Percentiles rank a stretch among this genome's conserved stretches.
phyloP scores from a whole-genome alignment of 495 filamentous ascomycete genomes.

The Aspergillus affinis region DNA sequence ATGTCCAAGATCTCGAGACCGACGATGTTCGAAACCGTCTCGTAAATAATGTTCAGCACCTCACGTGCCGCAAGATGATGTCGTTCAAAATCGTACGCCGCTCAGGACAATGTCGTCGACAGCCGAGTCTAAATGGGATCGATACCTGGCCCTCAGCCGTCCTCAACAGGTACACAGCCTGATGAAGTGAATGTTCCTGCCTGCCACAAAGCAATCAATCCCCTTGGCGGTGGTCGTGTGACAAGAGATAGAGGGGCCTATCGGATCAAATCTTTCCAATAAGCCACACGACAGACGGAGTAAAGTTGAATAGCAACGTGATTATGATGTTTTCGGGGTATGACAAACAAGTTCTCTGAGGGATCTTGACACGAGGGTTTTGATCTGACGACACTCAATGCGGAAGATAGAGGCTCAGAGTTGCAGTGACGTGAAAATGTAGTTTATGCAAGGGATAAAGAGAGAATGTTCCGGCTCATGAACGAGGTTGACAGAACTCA shows the following conservation, averaged over 20 bases:
- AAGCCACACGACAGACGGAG: not conserved
- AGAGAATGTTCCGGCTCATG: not conserved
- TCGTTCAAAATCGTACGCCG: not conserved
- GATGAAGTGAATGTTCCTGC: not conserved
- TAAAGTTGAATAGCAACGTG: not conserved
- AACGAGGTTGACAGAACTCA: not conserved
- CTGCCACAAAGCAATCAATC: not conserved
- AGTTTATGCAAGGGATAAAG: not conserved
- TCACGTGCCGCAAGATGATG: not conserved
- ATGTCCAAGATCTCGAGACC: not conserved
- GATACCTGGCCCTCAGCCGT: not conserved
- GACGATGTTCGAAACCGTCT: not conserved
- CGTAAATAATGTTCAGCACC: not conserved
- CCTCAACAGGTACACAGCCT: not conserved
- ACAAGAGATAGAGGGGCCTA: not conserved
- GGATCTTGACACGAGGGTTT: too few species aligned
- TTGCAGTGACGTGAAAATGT: not conserved
- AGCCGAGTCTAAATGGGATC: not conserved
- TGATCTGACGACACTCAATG: not conserved
- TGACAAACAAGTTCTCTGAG: not conserved
- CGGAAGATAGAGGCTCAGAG: not conserved
- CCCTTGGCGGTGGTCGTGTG: not conserved
- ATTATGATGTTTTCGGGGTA: not conserved
- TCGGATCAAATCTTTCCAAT: not conserved
- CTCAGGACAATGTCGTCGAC: not conserved